phyloP scores from a whole-genome alignment of 2,329 filamentous ascomycete genomes.

The Ceratocystiopsis brevicomis region DNA sequence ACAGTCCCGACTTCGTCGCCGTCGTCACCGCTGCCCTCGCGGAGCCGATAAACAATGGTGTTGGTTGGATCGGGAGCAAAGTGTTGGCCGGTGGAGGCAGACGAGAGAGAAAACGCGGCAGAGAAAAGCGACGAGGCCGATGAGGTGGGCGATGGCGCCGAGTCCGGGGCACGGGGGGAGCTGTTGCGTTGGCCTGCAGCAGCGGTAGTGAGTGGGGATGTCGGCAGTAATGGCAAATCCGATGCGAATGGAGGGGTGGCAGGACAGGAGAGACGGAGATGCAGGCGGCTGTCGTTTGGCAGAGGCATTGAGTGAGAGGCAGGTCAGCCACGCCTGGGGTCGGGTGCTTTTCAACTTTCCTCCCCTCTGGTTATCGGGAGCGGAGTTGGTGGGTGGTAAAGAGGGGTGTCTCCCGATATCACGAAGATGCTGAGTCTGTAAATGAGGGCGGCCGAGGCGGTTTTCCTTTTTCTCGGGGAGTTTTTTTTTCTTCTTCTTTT shows the following conservation, averaged over 20 bases:
- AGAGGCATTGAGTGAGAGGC: constrained; percentile 1
- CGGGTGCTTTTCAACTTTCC: too few species aligned
- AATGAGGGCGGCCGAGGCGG: background rate
- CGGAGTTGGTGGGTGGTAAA: too few species aligned
- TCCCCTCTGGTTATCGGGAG: too few species aligned
- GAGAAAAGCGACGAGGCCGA: constrained; percentile 4
- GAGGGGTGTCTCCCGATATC: too few species aligned
- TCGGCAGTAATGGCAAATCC: background rate
- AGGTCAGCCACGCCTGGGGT: too few species aligned
- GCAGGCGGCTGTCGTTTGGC: background rate
- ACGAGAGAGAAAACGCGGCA: background rate
- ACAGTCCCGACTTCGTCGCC: too few species aligned
- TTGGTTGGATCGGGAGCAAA: background rate
- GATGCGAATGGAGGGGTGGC: too few species aligned
- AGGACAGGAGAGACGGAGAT: background rate
- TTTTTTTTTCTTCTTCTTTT: background rate
- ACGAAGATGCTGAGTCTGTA: too few species aligned
- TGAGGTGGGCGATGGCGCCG: constrained; percentile 1
- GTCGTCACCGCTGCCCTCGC: too few species aligned
- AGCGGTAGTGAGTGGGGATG: background rate
- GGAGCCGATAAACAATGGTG: too few species aligned
- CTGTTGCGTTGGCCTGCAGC: background rate
- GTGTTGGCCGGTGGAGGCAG: background rate
- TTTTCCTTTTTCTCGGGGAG: background rate
- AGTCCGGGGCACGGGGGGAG: background rate